Evolutionary conservation across 106 monocot species (phyloP).

Genomic region (Triglochin maritima): DNA sequence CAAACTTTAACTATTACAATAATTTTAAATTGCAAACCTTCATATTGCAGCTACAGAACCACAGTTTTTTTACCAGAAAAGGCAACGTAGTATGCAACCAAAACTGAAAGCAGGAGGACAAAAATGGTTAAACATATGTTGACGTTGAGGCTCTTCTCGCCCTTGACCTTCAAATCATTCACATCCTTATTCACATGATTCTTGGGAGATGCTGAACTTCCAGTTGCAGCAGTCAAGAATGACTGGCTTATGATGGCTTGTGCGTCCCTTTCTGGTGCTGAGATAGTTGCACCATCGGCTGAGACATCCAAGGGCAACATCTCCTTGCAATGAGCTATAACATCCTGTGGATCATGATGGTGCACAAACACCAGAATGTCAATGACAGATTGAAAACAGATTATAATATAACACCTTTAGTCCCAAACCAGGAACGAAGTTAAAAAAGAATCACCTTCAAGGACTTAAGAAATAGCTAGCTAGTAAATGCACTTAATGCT

Average conservation of each 20-base stretch:
- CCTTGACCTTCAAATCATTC: constrained; percentile 5
- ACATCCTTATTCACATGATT: neutral
- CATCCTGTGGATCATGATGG: constrained; percentile 35
- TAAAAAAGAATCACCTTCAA: too few relatives aligned
- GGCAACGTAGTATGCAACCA: constrained; percentile 13
- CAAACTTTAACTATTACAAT: too few relatives aligned
- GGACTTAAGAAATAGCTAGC: too few relatives aligned
- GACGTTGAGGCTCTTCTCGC: neutral
- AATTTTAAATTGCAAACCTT: too few relatives aligned
- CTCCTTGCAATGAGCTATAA: constrained; percentile 66
- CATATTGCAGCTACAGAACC: too few relatives aligned
- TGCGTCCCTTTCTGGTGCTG: constrained; percentile 43
- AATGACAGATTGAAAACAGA: neutral
- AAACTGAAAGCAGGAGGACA: constrained; percentile 26
- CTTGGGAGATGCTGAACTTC: constrained; percentile 3
- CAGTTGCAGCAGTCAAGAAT: constrained; percentile 46
- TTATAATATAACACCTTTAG: neutral
- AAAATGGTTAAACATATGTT: constrained; percentile 17
- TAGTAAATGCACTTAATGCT: too few relatives aligned
- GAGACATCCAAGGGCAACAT: constrained; percentile 58
- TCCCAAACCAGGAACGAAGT: too few relatives aligned
- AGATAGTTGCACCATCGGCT: constrained; percentile 17
- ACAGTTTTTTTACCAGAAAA: too few relatives aligned
- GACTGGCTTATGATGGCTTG: constrained; percentile 16
- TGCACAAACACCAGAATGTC: neutral